Evolutionary conservation across 2,329 filamentous ascomycete species (phyloP), one percentile per base, ranked within the genome.

Genomic region (Alternaria incomplexa): DNA sequence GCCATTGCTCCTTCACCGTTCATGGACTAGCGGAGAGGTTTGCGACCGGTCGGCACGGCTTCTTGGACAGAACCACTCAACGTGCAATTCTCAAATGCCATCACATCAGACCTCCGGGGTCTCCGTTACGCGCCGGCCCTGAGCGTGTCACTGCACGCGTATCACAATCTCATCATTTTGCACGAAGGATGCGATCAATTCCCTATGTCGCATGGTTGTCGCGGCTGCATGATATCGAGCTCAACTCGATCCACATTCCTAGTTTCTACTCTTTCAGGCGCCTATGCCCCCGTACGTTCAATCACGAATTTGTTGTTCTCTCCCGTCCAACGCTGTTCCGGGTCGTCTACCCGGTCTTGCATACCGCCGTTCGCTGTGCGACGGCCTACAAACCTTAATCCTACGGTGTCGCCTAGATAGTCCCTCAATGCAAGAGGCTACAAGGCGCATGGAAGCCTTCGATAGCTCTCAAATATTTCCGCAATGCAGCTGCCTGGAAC

Each of bases 341-440:
- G 43, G 45, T 47, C 48, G 28, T 32, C 28, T 47, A 48, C 47
- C 36, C 53, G 53, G 43, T 9, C 23, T 54, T 28, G 17, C 43
- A 30, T 53, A 52, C 40, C 59, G 23, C 32, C 44, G 47, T 48
- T 57, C 45, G 40, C 20, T 52, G 47, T 58, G 17, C 57, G 17
- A 36, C 48, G 10, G 15, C 43, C 13, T 30, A 52, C 4, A 46
- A 54, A 44, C 36, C 26, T 46, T 45, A 55, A 30, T 26, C 17
- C 44, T 56, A 26, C 32, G 30, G 58, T 50, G 13, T 36, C 52
- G 44, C 51, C 11, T 20, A 25, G 44, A 28, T 53, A 22, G 48
- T 17, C 28, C 43, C 15, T 32, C 50, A 47, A 59, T 11, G 30
- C 12, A 47, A 58, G 36, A 48, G 47, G 50, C 25, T 32, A 47